phyloP scores from a whole-genome alignment of 163 green algal genomes.

The Scenedesmus sp. region DNA sequence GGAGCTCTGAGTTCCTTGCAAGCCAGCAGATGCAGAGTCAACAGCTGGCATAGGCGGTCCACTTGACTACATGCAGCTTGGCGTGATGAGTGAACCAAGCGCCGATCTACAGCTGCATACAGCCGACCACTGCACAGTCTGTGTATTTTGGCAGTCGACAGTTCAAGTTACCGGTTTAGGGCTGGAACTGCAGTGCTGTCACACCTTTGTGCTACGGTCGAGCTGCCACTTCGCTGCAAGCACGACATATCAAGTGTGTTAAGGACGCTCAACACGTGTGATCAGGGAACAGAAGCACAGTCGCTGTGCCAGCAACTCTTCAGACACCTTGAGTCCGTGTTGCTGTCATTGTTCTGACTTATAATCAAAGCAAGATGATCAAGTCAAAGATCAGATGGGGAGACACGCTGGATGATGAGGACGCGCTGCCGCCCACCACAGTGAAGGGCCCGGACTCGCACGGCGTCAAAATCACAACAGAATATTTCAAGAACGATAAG shows the following conservation, averaged over 20 bases:
- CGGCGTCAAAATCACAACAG: slow-evolving; percentile 89
- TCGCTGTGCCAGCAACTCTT: slow-evolving; percentile 1
- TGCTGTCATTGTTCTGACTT: not conserved
- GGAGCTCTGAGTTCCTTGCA: not conserved
- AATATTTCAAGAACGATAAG: slow-evolving; percentile 95
- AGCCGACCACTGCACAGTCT: not conserved
- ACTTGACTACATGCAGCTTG: not conserved
- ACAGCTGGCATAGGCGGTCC: not conserved
- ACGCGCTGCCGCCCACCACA: slow-evolving; percentile 80
- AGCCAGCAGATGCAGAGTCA: slow-evolving; percentile 3
- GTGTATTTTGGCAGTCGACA: not conserved
- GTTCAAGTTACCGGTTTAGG: slow-evolving; percentile 13
- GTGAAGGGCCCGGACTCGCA: slow-evolving; percentile 90
- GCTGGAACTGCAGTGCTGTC: not conserved
- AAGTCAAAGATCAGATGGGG: slow-evolving; percentile 81
- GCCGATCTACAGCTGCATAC: not conserved
- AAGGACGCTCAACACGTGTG: not conserved
- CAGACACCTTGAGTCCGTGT: not conserved
- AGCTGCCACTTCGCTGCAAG: not conserved
- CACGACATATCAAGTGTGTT: not conserved
- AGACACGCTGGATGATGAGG: slow-evolving; percentile 91
- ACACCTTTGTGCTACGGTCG: not conserved
- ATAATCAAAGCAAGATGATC: slow-evolving; percentile 15
- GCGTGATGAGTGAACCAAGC: not conserved
- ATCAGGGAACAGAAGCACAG: not conserved